Evolutionary conservation across 108 stramenopile genomes (phyloP).

Genomic region (Fistulifera pelliculosa): DNA sequence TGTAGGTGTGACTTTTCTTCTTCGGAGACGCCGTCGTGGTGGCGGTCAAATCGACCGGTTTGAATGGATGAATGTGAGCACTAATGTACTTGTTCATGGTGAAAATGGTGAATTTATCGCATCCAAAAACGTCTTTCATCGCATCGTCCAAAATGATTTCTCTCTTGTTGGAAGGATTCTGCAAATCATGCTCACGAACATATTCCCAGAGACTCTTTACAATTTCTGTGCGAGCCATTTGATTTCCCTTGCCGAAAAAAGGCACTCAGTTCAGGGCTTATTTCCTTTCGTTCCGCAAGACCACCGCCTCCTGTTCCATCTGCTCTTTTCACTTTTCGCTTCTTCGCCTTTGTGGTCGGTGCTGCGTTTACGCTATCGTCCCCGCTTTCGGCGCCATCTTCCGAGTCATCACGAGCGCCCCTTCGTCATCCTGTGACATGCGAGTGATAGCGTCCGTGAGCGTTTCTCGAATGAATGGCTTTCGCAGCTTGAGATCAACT

Average conservation of each 20-base stretch:
- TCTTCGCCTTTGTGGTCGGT: conserved; percentile 4
- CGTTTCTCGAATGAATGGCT: conserved; percentile 54
- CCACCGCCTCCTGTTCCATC: conserved; percentile 34
- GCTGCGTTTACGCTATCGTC: conserved; percentile 25
- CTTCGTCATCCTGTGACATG: conserved; percentile 19
- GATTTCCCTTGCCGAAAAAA: conserved; percentile 47
- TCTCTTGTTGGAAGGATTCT: conserved; percentile 77
- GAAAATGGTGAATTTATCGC: conserved; percentile 79
- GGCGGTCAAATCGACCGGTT: conserved; percentile 63
- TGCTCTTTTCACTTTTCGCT: conserved; percentile 29
- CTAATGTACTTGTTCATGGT: conserved; percentile 78
- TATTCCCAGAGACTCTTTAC: conserved; percentile 84
- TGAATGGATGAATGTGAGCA: conserved; percentile 69
- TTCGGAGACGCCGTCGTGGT: conserved; percentile 12
- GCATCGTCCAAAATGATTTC: conserved; percentile 68
- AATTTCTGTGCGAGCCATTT: conserved; percentile 68
- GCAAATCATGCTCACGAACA: conserved; percentile 69
- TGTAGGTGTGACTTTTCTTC: conserved; percentile 8
- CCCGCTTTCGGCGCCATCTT: conserved; percentile 13
- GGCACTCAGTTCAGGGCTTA: conserved; percentile 41
- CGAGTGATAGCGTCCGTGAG: conserved; percentile 58
- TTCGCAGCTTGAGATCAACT: conserved; percentile 33
- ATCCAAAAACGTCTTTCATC: conserved; percentile 61
- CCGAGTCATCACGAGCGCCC: conserved; percentile 13
- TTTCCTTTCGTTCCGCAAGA: conserved; percentile 57